Conservation (phyloP, 2,329 filamentous ascomycete genomes). For the Trichoderma citrinoviride region DNA sequence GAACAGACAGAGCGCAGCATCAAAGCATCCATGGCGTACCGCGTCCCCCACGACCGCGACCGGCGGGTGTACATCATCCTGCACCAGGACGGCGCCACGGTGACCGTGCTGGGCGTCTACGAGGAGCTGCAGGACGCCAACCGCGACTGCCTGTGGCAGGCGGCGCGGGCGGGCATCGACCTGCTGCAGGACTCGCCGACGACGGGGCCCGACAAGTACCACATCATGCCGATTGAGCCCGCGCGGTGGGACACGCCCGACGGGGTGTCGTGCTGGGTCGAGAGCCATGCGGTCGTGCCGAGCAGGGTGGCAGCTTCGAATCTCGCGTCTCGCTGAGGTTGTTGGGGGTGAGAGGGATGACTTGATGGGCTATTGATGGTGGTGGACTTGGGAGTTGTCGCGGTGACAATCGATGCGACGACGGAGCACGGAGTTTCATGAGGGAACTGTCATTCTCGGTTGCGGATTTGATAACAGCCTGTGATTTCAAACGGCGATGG, state of each 20-base stretch:
- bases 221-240: slow-evolving; percentile 30
- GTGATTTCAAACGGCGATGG: too few species aligned
- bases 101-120: slow-evolving; percentile 34
- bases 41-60: slow-evolving; percentile 19
- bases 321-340: neutral
- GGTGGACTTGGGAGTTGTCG: too few species aligned
- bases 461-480: too few species aligned
- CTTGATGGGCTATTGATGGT: neutral
- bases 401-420: too few species aligned
- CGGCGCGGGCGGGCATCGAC: slow-evolving; percentile 30
- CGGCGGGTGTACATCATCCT: slow-evolving; percentile 35
- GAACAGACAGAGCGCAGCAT: neutral
- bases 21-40: neutral
- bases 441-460: too few species aligned
- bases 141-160: slow-evolving; percentile 33
- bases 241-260: slow-evolving; percentile 38
- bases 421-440: too few species aligned
- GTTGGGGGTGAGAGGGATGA: neutral
- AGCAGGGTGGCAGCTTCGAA: slow-evolving; percentile 19
- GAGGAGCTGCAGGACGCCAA: slow-evolving; percentile 38
- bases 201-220: slow-evolving; percentile 19
- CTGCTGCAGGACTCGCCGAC: slow-evolving; percentile 23
- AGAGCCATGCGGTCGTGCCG: slow-evolving; percentile 34
- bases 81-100: slow-evolving; percentile 31
- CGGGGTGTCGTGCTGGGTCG: slow-evolving; percentile 39